Evolutionary conservation across 768 basidiomycete species (phyloP), one percentile per base, ranked within the genome.

Genomic region (Leccinellum albellum): DNA sequence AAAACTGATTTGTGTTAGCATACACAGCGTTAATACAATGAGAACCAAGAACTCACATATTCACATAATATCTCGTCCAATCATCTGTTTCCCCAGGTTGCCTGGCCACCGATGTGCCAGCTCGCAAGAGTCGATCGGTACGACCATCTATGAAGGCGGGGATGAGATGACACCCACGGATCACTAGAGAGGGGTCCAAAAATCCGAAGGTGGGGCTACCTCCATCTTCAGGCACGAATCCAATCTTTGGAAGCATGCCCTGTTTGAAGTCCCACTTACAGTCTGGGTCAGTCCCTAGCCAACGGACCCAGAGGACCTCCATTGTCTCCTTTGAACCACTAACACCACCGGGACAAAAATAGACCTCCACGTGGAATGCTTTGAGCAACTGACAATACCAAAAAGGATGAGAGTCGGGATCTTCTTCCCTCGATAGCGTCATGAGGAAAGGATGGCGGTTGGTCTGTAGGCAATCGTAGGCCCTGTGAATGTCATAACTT

Each of bases 241-340:
- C 26, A 6, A 57, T 7, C 33, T 52, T 57, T 8, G 35, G 51
- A 9, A 57, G 40, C 0, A 3, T 2, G n/a, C 33, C 4, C 15
- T 21, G 3, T 15, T 2, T n/a, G 44, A 52, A 44, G 1, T 35
- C 35, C 56, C 56, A 56, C 14, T 20, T 35, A 2, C 24, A 9
- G 4, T 35, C 44, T 4, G 24, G 50, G 15, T 56, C 35, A 4
- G 48, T 31, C 1, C 56, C 51, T 3, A 57, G 9, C 51, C 56
- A 57, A 46, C 12, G 8, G 15, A 56, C 46, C 56, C 51, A 57
- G 2, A 53, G 33, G 4, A 56, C 50, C 6, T 56, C 45, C 10
- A 47, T 5, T 0, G 1, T 46, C 32, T 51, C 14, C 28, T 49
- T 31, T 0, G 17, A n/a, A 40, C 3, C 2, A 7, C 45, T 53